Conservation (phyloP, 768 basidiomycete species). For the Filobasidium wieringae region DNA sequence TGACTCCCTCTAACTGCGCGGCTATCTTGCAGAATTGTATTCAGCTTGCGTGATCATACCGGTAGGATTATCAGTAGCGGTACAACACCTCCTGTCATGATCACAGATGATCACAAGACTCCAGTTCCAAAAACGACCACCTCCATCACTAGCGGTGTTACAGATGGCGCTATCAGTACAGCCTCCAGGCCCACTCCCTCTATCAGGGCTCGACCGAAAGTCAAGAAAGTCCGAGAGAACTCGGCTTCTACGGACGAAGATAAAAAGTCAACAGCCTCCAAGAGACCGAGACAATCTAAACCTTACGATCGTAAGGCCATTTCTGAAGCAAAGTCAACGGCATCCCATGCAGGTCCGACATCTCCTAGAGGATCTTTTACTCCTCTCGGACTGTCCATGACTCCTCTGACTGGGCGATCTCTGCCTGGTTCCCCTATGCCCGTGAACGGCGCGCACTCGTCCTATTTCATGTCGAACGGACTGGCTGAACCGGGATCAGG, state of each 20-base stretch:
- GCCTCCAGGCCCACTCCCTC: neutral
- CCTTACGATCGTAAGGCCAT: constrained; percentile 11
- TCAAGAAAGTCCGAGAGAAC: constrained; percentile 7
- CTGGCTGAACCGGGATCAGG: constrained; percentile 7
- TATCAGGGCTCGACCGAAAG: neutral
- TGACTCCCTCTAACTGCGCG: neutral
- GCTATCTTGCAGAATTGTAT: constrained; percentile 52
- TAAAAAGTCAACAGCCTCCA: neutral
- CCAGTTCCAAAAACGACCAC: constrained; percentile 8
- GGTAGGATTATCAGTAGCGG: constrained; percentile 74
- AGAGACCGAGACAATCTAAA: constrained; percentile 3
- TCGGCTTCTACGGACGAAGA: constrained; percentile 16
- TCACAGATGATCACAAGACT: constrained; percentile 98
- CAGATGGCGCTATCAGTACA: constrained; percentile 15
- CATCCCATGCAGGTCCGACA: neutral
- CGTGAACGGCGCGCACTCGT: neutral
- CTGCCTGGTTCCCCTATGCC: constrained; percentile 9
- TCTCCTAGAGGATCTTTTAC: constrained; percentile 2
- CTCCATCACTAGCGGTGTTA: constrained; percentile 20
- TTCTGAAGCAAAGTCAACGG: neutral
- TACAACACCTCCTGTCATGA: constrained; percentile 82
- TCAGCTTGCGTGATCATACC: constrained; percentile 65
- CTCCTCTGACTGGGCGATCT: constrained; percentile 11
- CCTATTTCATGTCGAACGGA: neutral
- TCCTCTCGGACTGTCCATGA: constrained; percentile 13